Base-by-base conservation (phyloP, 345 rosid species). In the Acer saccharum region DNA sequence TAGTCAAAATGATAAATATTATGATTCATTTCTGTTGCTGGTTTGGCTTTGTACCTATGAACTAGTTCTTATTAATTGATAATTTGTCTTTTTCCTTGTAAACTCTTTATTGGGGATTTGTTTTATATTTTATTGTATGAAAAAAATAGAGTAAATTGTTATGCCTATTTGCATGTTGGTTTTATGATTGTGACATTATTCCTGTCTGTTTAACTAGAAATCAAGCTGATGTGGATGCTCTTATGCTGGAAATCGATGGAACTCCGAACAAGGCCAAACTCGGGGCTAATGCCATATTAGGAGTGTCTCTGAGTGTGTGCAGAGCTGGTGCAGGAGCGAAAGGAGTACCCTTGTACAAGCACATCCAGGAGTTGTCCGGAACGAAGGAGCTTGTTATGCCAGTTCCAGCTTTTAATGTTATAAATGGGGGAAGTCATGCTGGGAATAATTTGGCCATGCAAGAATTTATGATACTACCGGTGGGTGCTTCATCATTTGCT, bases 401-500 rank as follows among this genome's bases (percentile, higher is more conserved):
- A 0, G 98, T 97, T 80, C 99, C 99, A 10, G 99, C 98, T 54
- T 94, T 90, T 48, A 94, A 94, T 84, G 99, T 97, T 65, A 93
- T 94, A 64, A 94, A 97, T 85, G 99, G 98, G 73, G 98, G 99
- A 10, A 91, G 94, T 82, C 99, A 94, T 78, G 99, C 98, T 17
- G 98, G 98, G 76, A 97, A 97, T 80, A 94, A 94, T 83, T 86
- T 96, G 82, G 99, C 99, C 65, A 94, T 97, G 98, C 98, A 97
- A 78, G 98, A 96, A 85, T 96, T 96, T 79, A 96, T 94, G 99
- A 91, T 94, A 58, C 76, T 96, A 39, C 98, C 99, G 2, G 98
- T 96, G 3, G 98, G 98, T 50, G 99, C 99, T 18, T 72, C 80
- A 67, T 92, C 98, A 1, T 92, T 94, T 79, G 89, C 97, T 0